Conservation (phyloP, 2,329 filamentous ascomycete species). For the Exophiala xenobiotica region DNA sequence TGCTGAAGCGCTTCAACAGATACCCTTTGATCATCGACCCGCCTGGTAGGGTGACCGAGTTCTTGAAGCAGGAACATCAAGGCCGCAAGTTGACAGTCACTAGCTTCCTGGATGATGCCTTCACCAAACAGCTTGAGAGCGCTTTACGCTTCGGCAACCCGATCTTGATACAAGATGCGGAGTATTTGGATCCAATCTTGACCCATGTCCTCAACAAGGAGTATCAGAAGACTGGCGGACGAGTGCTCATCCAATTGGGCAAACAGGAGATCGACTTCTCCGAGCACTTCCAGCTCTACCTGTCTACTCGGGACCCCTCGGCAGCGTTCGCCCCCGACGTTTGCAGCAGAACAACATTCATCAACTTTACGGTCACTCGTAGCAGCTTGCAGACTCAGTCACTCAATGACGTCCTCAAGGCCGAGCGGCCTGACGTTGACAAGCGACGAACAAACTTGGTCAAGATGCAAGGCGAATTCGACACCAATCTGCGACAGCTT, state of each 20-base stretch:
- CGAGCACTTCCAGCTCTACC: constrained; percentile 88
- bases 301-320: constrained; percentile 94
- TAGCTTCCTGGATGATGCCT: constrained; percentile 96
- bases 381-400: constrained; percentile 98
- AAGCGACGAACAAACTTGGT: constrained; percentile 95
- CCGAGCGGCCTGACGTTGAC: constrained; percentile 94
- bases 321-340: constrained; percentile 94
- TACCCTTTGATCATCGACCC: constrained; percentile 98
- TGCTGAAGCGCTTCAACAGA: constrained; percentile 95
- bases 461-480: constrained; percentile 98
- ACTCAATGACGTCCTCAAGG: constrained; percentile 94
- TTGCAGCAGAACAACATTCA: constrained; percentile 96
- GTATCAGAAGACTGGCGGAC: constrained; percentile 96
- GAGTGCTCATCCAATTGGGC: constrained; percentile 95
- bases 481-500: constrained; percentile 91
- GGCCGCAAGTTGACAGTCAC: constrained; percentile 92
- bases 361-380: constrained; percentile 99
- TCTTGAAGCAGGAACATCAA: constrained; percentile 90
- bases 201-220: constrained; percentile 99
- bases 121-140: constrained; percentile 96
- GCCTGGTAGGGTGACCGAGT: constrained; percentile 90
- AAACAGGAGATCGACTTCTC: constrained; percentile 99
- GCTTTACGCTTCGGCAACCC: constrained; percentile 96
- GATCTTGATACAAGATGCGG: constrained; percentile 96
- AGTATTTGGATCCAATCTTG: constrained; percentile 93